Conservation (phyloP, 495 filamentous ascomycete genomes). For the Aspergillus homomorphus region DNA sequence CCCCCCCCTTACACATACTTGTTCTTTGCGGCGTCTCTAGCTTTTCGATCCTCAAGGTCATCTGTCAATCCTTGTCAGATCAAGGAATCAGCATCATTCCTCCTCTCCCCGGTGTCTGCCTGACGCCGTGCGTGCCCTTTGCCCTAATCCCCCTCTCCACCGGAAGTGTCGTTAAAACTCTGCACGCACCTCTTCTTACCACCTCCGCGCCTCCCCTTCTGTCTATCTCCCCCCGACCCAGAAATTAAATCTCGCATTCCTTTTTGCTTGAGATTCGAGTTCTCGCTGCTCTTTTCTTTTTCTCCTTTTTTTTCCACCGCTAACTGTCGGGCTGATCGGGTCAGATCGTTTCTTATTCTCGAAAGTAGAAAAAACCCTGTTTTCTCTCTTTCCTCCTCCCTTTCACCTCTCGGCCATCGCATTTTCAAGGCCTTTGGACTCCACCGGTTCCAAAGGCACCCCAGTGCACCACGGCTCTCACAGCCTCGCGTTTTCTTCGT, state of each 20-base stretch:
- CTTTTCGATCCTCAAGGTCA: neutral
- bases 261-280: neutral
- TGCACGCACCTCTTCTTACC: constrained; percentile 20
- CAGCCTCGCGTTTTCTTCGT: constrained; percentile 64
- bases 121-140: constrained; percentile 26
- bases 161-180: constrained; percentile 22
- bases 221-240: constrained; percentile 5
- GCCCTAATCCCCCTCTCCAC: constrained; percentile 23
- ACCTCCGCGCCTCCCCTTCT: constrained; percentile 9
- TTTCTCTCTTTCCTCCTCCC: constrained; percentile 11
- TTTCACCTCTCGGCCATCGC: constrained; percentile 5
- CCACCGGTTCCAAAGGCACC: constrained; percentile 55
- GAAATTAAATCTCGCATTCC: constrained; percentile 25
- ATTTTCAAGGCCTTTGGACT: constrained; percentile 58
- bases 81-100: neutral
- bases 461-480: constrained; percentile 64
- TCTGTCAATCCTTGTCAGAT: constrained; percentile 7
- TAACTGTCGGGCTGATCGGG: neutral
- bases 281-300: constrained; percentile 18
- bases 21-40: neutral
- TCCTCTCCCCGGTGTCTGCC: constrained; percentile 15
- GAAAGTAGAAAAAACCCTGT: constrained; percentile 4
- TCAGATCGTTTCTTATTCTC: constrained; percentile 5
- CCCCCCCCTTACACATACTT: neutral
- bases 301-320: neutral